These are phyloP conservation scores for Laetiporus sulphureus DNA, from an alignment of 1,284 basidiomycete genomes.

Conservation along the genomic window DNA sequence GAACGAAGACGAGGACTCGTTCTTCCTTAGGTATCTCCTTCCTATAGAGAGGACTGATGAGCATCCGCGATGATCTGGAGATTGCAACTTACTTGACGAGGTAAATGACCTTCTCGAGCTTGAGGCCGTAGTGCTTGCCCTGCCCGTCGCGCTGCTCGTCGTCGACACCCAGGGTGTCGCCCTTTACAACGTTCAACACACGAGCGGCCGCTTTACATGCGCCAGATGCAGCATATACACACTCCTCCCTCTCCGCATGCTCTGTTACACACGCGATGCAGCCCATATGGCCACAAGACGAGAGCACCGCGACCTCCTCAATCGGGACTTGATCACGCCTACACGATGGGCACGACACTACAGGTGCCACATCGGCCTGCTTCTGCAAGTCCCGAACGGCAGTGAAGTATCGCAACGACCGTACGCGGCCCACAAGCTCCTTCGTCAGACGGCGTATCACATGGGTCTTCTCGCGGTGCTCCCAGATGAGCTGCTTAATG, in stretches of 20 bases:
- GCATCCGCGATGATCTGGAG: not conserved
- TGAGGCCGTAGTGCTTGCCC: constrained; percentile 83
- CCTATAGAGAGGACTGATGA: too few relatives aligned
- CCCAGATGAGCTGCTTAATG: constrained; percentile 66
- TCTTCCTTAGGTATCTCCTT: constrained; percentile 67
- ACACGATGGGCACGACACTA: constrained; percentile 60
- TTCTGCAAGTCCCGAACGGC: constrained; percentile 85
- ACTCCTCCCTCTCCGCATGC: constrained; percentile 74
- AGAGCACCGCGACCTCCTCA: constrained; percentile 75
- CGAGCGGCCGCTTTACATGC: constrained; percentile 71
- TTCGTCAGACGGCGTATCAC: constrained; percentile 78
- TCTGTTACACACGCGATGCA: constrained; percentile 68
- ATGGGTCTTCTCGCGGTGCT: constrained; percentile 82
- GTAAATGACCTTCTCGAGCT: constrained; percentile 79
- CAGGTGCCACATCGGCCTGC: constrained; percentile 49
- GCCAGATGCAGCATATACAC: constrained; percentile 65
- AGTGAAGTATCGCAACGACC: constrained; percentile 86
- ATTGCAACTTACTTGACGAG: constrained; percentile 63
- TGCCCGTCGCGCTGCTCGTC: constrained; percentile 64
- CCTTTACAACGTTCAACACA: constrained; percentile 76
- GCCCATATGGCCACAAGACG: constrained; percentile 87
- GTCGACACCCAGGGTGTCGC: constrained; percentile 78
- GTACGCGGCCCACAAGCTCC: constrained; percentile 82
- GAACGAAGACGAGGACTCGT: constrained; percentile 86
- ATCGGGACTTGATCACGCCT: constrained; percentile 48